Conservation (phyloP, 768 basidiomycete species). For the Suillus plorans region DNA sequence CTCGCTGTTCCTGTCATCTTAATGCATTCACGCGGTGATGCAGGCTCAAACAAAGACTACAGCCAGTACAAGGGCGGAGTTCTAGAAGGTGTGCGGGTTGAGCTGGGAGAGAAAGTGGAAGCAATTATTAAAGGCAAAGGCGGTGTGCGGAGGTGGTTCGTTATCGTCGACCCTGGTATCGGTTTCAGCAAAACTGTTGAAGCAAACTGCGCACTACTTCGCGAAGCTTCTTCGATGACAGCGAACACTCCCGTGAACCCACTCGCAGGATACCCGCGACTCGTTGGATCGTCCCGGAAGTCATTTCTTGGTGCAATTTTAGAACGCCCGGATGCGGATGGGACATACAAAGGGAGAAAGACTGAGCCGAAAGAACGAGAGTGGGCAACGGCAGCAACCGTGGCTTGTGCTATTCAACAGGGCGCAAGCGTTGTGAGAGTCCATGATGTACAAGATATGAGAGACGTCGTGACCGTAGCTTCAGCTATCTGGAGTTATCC, state of each 20-base stretch:
- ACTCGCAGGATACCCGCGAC: constrained; percentile 56
- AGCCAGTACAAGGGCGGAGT: constrained; percentile 47
- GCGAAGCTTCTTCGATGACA: constrained; percentile 47
- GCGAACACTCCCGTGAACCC: constrained; percentile 45
- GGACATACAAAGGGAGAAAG: constrained; percentile 44
- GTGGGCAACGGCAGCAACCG: constrained; percentile 79
- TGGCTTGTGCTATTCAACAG: constrained; percentile 74
- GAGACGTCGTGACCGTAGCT: constrained; percentile 69
- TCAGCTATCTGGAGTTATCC: constrained; percentile 51
- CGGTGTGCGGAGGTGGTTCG: constrained; percentile 83
- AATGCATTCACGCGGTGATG: constrained; percentile 94
- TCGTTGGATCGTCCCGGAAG: constrained; percentile 84
- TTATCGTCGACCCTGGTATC: constrained; percentile 88
- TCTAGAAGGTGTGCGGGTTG: constrained; percentile 63
- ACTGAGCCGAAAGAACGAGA: constrained; percentile 65
- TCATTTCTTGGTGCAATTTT: constrained; percentile 77
- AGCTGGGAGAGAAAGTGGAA: constrained; percentile 71
- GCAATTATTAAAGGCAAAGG: constrained; percentile 61
- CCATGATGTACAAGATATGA: constrained; percentile 74
- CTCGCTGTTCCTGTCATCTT: constrained; percentile 78
- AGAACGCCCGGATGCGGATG: constrained; percentile 39
- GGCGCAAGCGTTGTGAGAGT: constrained; percentile 74
- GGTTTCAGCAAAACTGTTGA: constrained; percentile 89
- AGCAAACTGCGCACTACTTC: constrained; percentile 71
- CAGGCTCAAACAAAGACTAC: constrained; percentile 72